Evolutionary conservation across 2,329 filamentous ascomycete species (phyloP).

Genomic region (Neonectria punicea): DNA sequence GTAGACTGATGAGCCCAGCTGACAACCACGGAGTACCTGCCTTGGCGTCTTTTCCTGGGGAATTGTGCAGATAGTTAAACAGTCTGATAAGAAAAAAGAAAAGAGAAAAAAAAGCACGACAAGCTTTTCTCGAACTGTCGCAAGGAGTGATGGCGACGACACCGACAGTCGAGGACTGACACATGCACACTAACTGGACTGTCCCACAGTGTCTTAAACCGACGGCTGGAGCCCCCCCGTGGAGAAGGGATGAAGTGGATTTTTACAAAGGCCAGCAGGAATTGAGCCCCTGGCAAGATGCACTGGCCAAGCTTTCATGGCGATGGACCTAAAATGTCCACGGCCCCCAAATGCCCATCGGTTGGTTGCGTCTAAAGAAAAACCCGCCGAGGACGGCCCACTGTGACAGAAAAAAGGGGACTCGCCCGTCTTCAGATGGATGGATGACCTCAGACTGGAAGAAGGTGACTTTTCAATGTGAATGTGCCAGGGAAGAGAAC

Average conservation of each 20-base stretch:
- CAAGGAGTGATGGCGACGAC: background rate
- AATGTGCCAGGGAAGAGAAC: background rate
- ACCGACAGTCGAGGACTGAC: background rate
- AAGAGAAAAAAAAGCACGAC: background rate
- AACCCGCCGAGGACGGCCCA: conserved; percentile 10
- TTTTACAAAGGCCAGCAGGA: conserved; percentile 9
- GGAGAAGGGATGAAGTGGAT: conserved; percentile 15
- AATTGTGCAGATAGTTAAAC: background rate
- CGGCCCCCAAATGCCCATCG: conserved; percentile 3
- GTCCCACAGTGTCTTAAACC: conserved; percentile 3
- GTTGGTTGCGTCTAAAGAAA: conserved; percentile 6
- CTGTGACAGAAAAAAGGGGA: conserved; percentile 10
- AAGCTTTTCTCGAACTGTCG: conserved; percentile 2
- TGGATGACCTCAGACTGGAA: background rate
- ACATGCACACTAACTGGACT: background rate
- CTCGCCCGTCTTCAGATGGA: background rate
- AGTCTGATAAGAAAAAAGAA: background rate
- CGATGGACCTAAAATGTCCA: conserved; percentile 33
- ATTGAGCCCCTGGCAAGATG: conserved; percentile 29
- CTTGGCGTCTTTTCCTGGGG: conserved; percentile 1
- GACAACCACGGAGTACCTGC: background rate
- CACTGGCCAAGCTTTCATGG: conserved; percentile 40
- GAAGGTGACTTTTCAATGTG: background rate
- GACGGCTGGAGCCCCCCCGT: background rate
- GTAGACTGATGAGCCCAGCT: conserved; percentile 6